Evolutionary conservation across 305 asterid genomes (phyloP).

Genomic region (Caryopteris hybrid): DNA sequence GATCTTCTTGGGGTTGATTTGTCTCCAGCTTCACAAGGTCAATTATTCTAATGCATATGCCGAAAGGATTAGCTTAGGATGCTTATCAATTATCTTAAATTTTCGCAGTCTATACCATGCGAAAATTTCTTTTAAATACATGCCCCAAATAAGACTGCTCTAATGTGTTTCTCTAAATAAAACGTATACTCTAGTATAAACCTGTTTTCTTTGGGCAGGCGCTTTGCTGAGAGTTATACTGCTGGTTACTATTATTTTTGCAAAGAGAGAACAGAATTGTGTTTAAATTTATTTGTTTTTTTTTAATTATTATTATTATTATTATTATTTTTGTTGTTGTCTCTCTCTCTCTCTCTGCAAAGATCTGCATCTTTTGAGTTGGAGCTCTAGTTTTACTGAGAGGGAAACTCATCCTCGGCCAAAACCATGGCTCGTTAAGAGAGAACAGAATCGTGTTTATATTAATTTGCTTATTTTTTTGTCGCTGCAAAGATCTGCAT

Average conservation of each 20-base stretch:
- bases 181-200: neutral
- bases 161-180: neutral
- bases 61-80: neutral
- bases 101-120: neutral
- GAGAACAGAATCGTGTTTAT: constrained; percentile 9
- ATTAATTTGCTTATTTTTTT: neutral
- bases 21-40: constrained; percentile 43
- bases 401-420: too few species aligned
- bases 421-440: too few species aligned
- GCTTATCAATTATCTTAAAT: neutral
- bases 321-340: too few species aligned
- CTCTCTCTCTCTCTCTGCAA: too few species aligned
- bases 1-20: constrained; percentile 88
- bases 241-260: neutral
- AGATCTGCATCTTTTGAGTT: too few species aligned
- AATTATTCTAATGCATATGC: constrained; percentile 7
- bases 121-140: neutral
- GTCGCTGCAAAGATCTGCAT: constrained; percentile 16
- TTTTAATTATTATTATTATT: too few species aligned
- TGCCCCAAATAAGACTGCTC: neutral
- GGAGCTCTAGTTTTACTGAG: too few species aligned
- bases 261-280: constrained; percentile 9
- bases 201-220: neutral
- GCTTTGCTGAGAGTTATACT: neutral
- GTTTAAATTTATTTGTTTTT: too few species aligned